Conservation (phyloP, 1,284 basidiomycete genomes). For the Ustilago hordei region DNA sequence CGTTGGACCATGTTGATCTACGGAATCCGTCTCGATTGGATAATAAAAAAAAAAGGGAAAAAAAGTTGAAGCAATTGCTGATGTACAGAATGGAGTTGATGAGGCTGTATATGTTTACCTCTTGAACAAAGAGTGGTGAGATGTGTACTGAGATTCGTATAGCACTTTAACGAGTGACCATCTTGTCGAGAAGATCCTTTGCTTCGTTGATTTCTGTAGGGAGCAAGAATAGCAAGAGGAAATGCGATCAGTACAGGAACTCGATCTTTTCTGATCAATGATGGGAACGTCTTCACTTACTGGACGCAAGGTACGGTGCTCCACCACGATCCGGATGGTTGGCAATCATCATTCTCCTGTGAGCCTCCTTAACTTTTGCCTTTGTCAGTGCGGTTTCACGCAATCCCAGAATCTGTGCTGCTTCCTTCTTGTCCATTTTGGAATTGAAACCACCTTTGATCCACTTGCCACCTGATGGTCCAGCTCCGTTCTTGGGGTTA, state of each 20-base stretch:
- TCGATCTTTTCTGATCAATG: background rate
- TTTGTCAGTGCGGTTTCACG: slow-evolving; percentile 66
- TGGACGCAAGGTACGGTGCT: slow-evolving; percentile 95
- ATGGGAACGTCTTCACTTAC: slow-evolving; percentile 40
- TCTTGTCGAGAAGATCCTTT: slow-evolving; percentile 66
- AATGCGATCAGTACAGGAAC: background rate
- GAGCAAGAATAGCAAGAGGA: background rate
- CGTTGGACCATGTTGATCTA: background rate
- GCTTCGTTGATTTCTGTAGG: slow-evolving; percentile 68
- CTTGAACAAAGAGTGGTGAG: slow-evolving; percentile 10
- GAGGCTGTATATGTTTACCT: background rate
- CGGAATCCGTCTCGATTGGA: slow-evolving; percentile 6
- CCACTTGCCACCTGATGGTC: slow-evolving; percentile 80
- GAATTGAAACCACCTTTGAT: slow-evolving; percentile 91
- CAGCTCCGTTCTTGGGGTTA: slow-evolving; percentile 68
- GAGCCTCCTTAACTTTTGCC: slow-evolving; percentile 68
- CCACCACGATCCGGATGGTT: slow-evolving; percentile 98
- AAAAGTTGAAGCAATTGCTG: background rate
- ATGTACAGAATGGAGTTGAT: slow-evolving; percentile 7
- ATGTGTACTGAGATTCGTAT: too few relatives aligned
- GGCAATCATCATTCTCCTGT: slow-evolving; percentile 70
- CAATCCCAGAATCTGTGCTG: slow-evolving; percentile 88
- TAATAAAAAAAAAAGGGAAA: too few relatives aligned
- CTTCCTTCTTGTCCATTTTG: slow-evolving; percentile 96
- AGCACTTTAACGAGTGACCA: slow-evolving; percentile 50